Evolutionary conservation across 306 rosid genomes (phyloP), one percentile per base, ranked within the genome.

Genomic region (Rubus idaeus): DNA sequence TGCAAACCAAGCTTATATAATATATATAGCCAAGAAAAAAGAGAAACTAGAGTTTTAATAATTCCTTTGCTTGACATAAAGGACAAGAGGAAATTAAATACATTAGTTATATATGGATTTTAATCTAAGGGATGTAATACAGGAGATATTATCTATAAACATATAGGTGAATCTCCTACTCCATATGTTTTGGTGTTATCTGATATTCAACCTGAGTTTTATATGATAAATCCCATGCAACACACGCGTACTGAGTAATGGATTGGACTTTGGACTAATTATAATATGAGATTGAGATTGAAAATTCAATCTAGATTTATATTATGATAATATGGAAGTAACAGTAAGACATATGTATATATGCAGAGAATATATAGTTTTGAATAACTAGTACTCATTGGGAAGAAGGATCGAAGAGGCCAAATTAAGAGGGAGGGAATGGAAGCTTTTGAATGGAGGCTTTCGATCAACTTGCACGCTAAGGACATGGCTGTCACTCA

Each of bases 401-500:
- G 72, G 63, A 39, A 39, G 79, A 37, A 47, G 42, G 26, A 23
- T 23, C 26, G 26, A 68, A 50, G 17, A 65, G 41, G 11, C 47
- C 39, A 26, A 12, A 52, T 10, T 6, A 5, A 10, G 70, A 76
- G 14, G 21, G 42, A 11, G 49, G 30, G 26, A 80, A 71, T 64
- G 60, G 66, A 9, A 40, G 53, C 47, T 30, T 53, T 51, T 66
- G 68, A 77, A 56, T 30, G n/a, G 13, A 26, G 67, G 57, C 62
- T 56, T 2, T 8, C 2, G 17, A 13, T 67, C 62, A 63, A 75
- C 49, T 64, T 73, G 77, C 42, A 75, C 75, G 56, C 11, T 44
- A 80, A 77, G 71, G 85, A 79, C 83, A 74, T 56, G 57, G 88
- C 71, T 86, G 93, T 82, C 89, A 81, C 78, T 87, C 93, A 79